These are phyloP conservation scores for Penicillium odoratum DNA, from an alignment of 495 filamentous ascomycete species.

Conservation along the genomic window DNA sequence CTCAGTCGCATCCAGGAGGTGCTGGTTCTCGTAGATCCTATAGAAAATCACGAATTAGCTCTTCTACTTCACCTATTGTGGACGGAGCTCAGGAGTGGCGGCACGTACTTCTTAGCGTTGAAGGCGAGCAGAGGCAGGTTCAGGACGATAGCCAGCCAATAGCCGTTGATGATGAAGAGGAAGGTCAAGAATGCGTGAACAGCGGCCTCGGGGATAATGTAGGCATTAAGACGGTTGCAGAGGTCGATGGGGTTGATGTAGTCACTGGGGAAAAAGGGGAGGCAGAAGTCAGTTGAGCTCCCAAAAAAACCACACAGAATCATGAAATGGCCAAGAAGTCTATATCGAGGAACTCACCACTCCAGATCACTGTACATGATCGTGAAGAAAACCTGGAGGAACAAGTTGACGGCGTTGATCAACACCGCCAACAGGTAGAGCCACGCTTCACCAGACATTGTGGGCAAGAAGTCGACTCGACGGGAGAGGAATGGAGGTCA, in stretches of 20 bases:
- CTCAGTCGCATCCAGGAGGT: conserved; percentile 96
- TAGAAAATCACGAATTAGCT: conserved; percentile 11
- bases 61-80: conserved; percentile 3
- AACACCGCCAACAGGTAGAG: conserved; percentile 97
- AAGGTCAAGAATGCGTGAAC: conserved; percentile 94
- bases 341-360: conserved; percentile 64
- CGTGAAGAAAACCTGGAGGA: conserved; percentile 99
- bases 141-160: conserved; percentile 91
- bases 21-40: conserved; percentile 95
- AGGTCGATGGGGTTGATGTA: conserved; percentile 99
- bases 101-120: conserved; percentile 92
- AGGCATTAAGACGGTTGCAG: conserved; percentile 99
- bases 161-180: conserved; percentile 96
- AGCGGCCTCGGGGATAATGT: conserved; percentile 98
- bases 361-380: conserved; percentile 99
- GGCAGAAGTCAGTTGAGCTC: conserved; percentile 20
- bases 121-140: conserved; percentile 91
- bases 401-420: conserved; percentile 99
- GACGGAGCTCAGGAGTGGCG: background rate
- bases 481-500: conserved; percentile 5
- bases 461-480: conserved; percentile 39
- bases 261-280: conserved; percentile 60
- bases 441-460: conserved; percentile 99
- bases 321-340: too few relatives aligned
- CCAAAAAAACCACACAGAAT: background rate